phyloP scores from a whole-genome alignment of 2,329 filamentous ascomycete genomes.

The Aspergillus spinulosporus region DNA sequence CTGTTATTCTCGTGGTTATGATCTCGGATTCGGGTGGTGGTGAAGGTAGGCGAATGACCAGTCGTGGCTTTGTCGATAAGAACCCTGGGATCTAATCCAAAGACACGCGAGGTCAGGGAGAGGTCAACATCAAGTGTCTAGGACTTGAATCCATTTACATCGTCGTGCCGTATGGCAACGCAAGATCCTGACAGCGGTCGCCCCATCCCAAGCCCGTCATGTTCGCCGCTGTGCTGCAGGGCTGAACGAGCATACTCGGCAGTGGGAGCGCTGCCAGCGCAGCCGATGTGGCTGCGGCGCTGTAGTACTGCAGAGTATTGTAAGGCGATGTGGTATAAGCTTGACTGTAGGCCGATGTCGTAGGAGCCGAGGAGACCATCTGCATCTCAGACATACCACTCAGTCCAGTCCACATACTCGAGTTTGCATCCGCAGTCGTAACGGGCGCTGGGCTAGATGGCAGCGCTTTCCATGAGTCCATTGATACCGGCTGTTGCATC shows the following conservation, averaged over 20 bases:
- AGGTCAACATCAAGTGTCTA: constrained; percentile 31
- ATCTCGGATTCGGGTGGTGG: constrained; percentile 44
- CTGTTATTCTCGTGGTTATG: constrained; percentile 36
- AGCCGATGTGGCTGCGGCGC: constrained; percentile 71
- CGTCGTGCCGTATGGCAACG: constrained; percentile 68
- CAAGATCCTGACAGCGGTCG: constrained; percentile 79
- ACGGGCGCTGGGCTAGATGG: constrained; percentile 79
- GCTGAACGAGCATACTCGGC: constrained; percentile 80
- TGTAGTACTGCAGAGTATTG: constrained; percentile 67
- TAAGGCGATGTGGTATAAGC: constrained; percentile 71
- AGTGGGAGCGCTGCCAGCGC: constrained; percentile 76
- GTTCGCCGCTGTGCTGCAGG: constrained; percentile 75
- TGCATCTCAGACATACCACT: constrained; percentile 67
- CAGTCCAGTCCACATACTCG: constrained; percentile 77
- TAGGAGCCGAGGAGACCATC: constrained; percentile 68
- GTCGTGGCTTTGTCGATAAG: constrained; percentile 19
- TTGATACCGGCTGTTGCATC: constrained; percentile 65
- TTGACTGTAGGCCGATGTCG: constrained; percentile 69
- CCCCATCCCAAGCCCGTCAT: constrained; percentile 79
- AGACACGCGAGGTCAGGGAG: constrained; percentile 28
- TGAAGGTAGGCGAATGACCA: constrained; percentile 13
- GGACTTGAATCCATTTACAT: constrained; percentile 58
- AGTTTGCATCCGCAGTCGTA: constrained; percentile 70
- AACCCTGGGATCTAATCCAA: constrained; percentile 26
- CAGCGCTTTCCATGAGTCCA: constrained; percentile 88